Conservation (phyloP, 2,329 filamentous ascomycete genomes). For the Trichoderma lentiforme region DNA sequence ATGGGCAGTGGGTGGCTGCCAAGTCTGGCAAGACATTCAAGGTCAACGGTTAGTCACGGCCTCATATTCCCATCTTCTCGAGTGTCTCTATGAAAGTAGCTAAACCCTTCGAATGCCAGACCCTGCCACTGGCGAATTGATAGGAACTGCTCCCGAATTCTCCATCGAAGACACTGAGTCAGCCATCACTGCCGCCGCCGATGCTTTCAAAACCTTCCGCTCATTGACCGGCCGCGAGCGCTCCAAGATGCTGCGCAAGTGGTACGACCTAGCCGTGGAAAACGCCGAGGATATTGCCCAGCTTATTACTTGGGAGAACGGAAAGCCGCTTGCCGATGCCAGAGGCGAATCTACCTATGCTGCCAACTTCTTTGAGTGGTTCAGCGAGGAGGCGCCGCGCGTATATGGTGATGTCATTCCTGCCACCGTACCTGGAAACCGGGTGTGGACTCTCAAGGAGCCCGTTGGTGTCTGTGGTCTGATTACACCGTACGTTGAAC, state of each 20-base stretch:
- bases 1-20: conserved; percentile 87
- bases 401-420: conserved; percentile 73
- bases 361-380: conserved; percentile 76
- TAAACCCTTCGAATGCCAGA: conserved; percentile 47
- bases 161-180: conserved; percentile 70
- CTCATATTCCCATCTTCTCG: too few species aligned
- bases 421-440: conserved; percentile 56
- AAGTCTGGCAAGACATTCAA: conserved; percentile 89
- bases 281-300: conserved; percentile 78
- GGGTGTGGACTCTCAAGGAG: conserved; percentile 19
- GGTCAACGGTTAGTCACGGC: conserved; percentile 58
- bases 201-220: conserved; percentile 69
- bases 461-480: conserved; percentile 37
- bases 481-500: conserved; percentile 68
- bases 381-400: conserved; percentile 72
- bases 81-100: neutral
- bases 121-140: conserved; percentile 75
- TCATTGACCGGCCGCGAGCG: conserved; percentile 71
- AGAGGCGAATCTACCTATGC: conserved; percentile 70
- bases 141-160: conserved; percentile 85
- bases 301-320: conserved; percentile 87
- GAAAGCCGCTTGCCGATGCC: conserved; percentile 75
- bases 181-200: conserved; percentile 79
- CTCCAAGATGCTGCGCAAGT: conserved; percentile 69
- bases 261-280: conserved; percentile 76